Conservation (phyloP, 805 yeast species). For the Lachancea quebecensis region DNA sequence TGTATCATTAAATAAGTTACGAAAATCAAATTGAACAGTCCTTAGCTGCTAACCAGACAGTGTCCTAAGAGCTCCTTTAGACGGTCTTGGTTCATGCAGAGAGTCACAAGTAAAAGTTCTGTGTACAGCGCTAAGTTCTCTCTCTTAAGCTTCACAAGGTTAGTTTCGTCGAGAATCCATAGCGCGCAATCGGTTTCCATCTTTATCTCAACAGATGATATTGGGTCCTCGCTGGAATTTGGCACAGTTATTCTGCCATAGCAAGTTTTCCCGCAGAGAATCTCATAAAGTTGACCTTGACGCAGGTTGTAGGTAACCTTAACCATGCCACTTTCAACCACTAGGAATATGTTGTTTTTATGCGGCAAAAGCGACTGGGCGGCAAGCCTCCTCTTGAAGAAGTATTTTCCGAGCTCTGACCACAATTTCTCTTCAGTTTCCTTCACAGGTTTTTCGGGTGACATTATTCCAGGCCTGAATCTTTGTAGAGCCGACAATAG, state of each 20-base stretch:
- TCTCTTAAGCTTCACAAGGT: slow-evolving; percentile 40
- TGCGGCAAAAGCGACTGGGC: slow-evolving; percentile 40
- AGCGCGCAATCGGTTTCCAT: slow-evolving; percentile 58
- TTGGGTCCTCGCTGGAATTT: slow-evolving; percentile 28
- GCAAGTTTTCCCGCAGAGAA: slow-evolving; percentile 49
- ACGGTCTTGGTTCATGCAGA: slow-evolving; percentile 60
- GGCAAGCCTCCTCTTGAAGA: slow-evolving; percentile 43
- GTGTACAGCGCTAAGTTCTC: slow-evolving; percentile 50
- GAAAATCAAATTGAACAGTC: background rate
- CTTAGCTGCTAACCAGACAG: slow-evolving; percentile 53
- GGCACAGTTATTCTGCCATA: slow-evolving; percentile 39
- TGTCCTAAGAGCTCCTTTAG: slow-evolving; percentile 72
- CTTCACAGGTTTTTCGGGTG: slow-evolving; percentile 27
- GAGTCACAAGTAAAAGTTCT: slow-evolving; percentile 56
- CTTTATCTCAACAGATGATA: slow-evolving; percentile 41
- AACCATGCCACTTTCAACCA: slow-evolving; percentile 52
- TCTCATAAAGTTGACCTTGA: slow-evolving; percentile 37
- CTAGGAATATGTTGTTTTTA: slow-evolving; percentile 38
- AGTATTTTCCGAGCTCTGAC: slow-evolving; percentile 52
- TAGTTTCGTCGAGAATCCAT: slow-evolving; percentile 55
- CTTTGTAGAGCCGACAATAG: slow-evolving; percentile 25
- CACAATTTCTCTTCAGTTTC: slow-evolving; percentile 48
- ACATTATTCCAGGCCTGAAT: slow-evolving; percentile 23
- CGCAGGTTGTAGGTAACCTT: slow-evolving; percentile 46
- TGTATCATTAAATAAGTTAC: background rate